Evolutionary conservation across 2,329 filamentous ascomycete genomes (phyloP), one percentile per base, ranked within the genome.

Genomic region (Beauveria varroae): DNA sequence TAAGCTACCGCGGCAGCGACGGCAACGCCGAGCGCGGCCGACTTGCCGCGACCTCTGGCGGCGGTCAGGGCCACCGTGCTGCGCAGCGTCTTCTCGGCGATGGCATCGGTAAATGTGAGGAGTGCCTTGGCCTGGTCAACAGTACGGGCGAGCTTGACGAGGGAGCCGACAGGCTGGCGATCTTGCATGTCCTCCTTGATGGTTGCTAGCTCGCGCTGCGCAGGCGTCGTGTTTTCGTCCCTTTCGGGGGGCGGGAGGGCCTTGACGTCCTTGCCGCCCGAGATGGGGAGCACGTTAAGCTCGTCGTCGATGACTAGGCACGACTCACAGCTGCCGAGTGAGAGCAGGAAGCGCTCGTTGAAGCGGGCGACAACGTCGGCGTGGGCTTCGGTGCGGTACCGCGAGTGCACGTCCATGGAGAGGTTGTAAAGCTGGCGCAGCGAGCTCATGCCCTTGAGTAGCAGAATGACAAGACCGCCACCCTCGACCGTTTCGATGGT

Each of bases 401-500:
- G 84, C 60, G 93, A 92, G 77, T 99, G 96, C 55, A 98, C 90
- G 70, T 99, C 96, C 96, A 99, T 99, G 34, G 91, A 93, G 71
- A 99, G 75, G 52, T 91, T 96, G 77, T 98, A 99, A 1, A 99
- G 84, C 78, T 99, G 95, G 76, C 96, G 96, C 79, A 99, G 79
- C 74, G 92, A 97, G 74, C 81, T 95, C 91, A 99, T 97, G 64
- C 93, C 91, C 81, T 98, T 98, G 63, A 99, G 78, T 64, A 99
- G 80, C 66, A 99, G 77, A 50, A 99, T 81, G 1, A 98, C 93
- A 68, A 99, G 74, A 26, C 95, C 95, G 65, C 95, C 95, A 66
- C 96, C 95, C 75, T 99, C 93, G 5, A 99, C 96, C 0, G 96
- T 99, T 77, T 99, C 96, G 67, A 99, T 91, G 1, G 93, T 97